Evolutionary conservation across 306 rosid species (phyloP).

Genomic region (Leucaena leucocephala): DNA sequence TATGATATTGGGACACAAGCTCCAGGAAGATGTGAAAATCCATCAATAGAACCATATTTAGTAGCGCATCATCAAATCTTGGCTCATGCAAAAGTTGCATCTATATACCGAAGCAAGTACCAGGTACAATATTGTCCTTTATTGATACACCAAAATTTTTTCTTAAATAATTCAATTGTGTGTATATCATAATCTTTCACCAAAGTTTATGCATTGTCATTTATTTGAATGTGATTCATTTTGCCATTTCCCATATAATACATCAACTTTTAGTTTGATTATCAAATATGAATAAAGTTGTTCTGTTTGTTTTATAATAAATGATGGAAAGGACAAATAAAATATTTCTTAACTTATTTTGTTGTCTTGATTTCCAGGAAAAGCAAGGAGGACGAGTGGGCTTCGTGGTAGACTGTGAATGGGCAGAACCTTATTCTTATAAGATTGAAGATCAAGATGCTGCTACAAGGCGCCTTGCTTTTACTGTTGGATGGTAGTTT

Average conservation of each 20-base stretch:
- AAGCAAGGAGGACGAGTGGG: constrained; percentile 87
- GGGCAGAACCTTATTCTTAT: constrained; percentile 91
- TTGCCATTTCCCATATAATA: not conserved
- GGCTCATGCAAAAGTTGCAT: constrained; percentile 86
- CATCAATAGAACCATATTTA: constrained; percentile 70
- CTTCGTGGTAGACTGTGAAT: constrained; percentile 80
- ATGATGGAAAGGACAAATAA: not conserved
- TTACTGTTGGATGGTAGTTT: constrained; percentile 86
- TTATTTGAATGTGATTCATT: not conserved
- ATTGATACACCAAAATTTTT: not conserved
- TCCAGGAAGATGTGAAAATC: constrained; percentile 73
- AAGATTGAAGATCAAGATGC: constrained; percentile 73
- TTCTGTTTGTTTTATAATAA: not conserved
- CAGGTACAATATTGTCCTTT: constrained; percentile 53
- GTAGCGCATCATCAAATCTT: constrained; percentile 85
- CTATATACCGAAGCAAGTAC: constrained; percentile 76
- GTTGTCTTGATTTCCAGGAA: constrained; percentile 49
- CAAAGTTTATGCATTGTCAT: not conserved
- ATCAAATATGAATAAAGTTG: not conserved
- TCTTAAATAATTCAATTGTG: constrained; percentile 1
- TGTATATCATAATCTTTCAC: constrained; percentile 9
- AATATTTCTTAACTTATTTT: constrained; percentile 12
- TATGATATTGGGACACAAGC: constrained; percentile 62
- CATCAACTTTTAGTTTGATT: constrained; percentile 2
- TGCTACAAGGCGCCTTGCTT: constrained; percentile 87